A percentile compares a stretch with the other conserved stretches of the same genome.
phyloP scores from a whole-genome alignment of 441 rosid species.

The Lepidium campestre region DNA sequence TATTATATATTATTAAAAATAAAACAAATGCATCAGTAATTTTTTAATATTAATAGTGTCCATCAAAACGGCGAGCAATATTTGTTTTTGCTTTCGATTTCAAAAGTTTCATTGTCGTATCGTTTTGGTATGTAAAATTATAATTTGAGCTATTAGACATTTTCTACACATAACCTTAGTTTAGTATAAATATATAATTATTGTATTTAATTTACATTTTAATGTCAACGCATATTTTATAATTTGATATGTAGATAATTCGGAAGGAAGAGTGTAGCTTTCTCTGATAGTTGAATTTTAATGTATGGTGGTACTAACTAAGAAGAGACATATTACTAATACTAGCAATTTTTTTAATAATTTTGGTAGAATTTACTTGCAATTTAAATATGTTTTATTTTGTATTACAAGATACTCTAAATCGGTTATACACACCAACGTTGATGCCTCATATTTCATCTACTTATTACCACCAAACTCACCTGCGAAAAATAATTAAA shows the following conservation, averaged over 20 bases:
- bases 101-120: constrained; percentile 4
- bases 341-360: background rate
- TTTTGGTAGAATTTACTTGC: background rate
- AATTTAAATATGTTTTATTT: background rate
- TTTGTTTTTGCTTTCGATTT: constrained; percentile 2
- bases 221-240: background rate
- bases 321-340: background rate
- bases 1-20: background rate
- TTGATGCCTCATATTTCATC: constrained; percentile 14
- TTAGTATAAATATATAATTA: background rate
- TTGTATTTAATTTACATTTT: background rate
- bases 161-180: constrained; percentile 1
- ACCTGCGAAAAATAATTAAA: background rate
- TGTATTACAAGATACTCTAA: constrained; percentile 15
- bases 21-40: background rate
- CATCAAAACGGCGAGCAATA: background rate
- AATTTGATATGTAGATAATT: too few relatives aligned
- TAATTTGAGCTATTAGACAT: constrained; percentile 4
- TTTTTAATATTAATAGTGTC: background rate
- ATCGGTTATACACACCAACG: constrained; percentile 20
- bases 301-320: background rate
- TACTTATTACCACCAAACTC: constrained; percentile 9
- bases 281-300: constrained; percentile 18
- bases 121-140: background rate
- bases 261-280: constrained; percentile 16